Evolutionary conservation across 306 rosid species (phyloP).

Genomic region (Leucaena leucocephala): DNA sequence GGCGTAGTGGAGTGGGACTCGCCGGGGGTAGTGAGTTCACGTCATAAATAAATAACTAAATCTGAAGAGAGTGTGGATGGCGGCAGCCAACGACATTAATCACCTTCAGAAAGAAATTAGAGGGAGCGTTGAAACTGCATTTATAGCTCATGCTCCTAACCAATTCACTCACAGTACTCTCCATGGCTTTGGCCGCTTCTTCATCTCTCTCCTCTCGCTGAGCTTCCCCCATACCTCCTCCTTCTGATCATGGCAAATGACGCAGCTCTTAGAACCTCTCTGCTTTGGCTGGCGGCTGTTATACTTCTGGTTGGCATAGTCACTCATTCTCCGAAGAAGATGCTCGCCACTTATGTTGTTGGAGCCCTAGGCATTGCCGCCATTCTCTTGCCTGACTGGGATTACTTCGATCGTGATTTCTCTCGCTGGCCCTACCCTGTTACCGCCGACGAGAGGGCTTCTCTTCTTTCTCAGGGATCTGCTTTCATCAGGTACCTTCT

Average conservation of each 20-base stretch:
- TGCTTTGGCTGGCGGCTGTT: slow-evolving; percentile 62
- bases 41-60: neutral
- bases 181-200: neutral
- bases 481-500: slow-evolving; percentile 46
- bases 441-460: slow-evolving; percentile 63
- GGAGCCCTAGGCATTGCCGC: slow-evolving; percentile 70
- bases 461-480: slow-evolving; percentile 48
- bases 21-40: too few species aligned
- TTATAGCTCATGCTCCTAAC: slow-evolving; percentile 14
- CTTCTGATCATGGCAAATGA: slow-evolving; percentile 60
- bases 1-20: too few species aligned
- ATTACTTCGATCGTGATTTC: slow-evolving; percentile 71
- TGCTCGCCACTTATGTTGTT: slow-evolving; percentile 63
- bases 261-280: slow-evolving; percentile 55
- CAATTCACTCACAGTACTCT: neutral
- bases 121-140: slow-evolving; percentile 29
- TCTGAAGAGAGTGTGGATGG: neutral
- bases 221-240: neutral
- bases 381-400: slow-evolving; percentile 85
- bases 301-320: slow-evolving; percentile 55
- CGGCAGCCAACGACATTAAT: neutral
- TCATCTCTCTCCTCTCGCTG: neutral
- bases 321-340: slow-evolving; percentile 74
- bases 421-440: slow-evolving; percentile 85
- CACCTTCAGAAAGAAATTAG: neutral